Base-by-base conservation (phyloP, 495 filamentous ascomycete genomes). In the Bacidia rubella region DNA sequence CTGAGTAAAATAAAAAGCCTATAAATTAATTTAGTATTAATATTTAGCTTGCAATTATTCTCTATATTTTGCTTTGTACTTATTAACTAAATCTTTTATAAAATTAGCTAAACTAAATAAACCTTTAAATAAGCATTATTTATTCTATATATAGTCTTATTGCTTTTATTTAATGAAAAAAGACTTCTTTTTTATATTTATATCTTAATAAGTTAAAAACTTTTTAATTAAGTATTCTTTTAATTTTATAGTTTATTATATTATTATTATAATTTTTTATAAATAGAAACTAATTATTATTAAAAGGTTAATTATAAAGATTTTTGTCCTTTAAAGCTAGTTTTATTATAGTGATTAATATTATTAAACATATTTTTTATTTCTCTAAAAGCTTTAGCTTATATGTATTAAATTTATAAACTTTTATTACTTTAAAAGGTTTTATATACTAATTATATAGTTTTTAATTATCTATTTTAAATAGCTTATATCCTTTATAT, bases 31-130 rank as follows among this genome's bases (percentile, higher is more conserved):
- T 35, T 7, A 35, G 5, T 35, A 7, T 35, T 35, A 35, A 15
- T 35, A 35, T 5, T 27, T 49, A 32, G 23, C 26, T 2, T 19
- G 19, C 1, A 49, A 38, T 2, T 27, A 43, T 21, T 17, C 12
- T 19, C 11, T 29, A 51, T 5, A 32, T 49, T 32, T 2, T n/a
- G 4, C 4, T 11, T 23, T 48, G 25, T 22, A 38, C 3, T 44
- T 44, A 44, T 44, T 44, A 44, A 44, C 19, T 9, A 44, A 44
- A 22, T n/a, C 20, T 44, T 44, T 44, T 44, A 22, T 44, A n/a
- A n/a, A n/a, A n/a, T n/a, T n/a, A n/a, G n/a, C n/a, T n/a, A n/a
- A n/a, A n/a, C n/a, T n/a, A n/a, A n/a, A n/a, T n/a, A n/a, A n/a
- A n/a, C n/a, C n/a, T n/a, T n/a, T n/a, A n/a, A n/a, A n/a, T n/a